These are phyloP conservation scores for Cyberlindnera amylophila DNA, from an alignment of 805 yeast species.

Conservation along the genomic window DNA sequence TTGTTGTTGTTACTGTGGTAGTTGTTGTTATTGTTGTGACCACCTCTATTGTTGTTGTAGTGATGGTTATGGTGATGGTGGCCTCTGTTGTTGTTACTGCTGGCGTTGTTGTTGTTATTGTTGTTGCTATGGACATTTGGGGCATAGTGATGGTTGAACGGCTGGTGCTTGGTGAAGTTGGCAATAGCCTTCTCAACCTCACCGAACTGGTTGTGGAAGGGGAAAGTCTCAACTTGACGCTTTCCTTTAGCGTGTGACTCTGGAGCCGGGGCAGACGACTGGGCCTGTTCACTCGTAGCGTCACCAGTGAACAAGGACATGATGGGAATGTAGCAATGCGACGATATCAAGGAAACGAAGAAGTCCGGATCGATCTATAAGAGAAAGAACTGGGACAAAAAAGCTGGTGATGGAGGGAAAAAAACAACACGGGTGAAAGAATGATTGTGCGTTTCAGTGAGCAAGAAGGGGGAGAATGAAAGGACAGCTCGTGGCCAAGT, in stretches of 20 bases:
- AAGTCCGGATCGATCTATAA: no score
- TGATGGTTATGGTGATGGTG: constrained; percentile 8
- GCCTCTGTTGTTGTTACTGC: constrained; percentile 5
- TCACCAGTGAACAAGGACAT: neutral
- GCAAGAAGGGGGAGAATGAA: no score
- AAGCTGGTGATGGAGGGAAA: no score
- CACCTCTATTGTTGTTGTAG: constrained; percentile 7
- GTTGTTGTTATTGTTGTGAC: constrained; percentile 5
- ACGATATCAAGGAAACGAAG: no score
- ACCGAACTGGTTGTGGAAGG: constrained; percentile 25
- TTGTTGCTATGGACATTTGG: constrained; percentile 26
- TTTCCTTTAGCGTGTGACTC: neutral
- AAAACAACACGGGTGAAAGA: no score
- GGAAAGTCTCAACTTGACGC: constrained; percentile 13
- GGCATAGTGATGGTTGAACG: constrained; percentile 30
- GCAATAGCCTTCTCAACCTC: constrained; percentile 30
- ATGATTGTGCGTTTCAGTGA: no score
- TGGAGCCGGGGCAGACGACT: neutral
- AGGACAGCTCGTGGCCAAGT: no score
- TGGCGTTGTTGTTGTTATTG: constrained; percentile 11
- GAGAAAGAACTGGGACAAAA: no score
- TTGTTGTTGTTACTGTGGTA: constrained; percentile 25
- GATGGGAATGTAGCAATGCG: no score
- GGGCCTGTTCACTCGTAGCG: neutral
- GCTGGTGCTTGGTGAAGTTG: constrained; percentile 29